Base-by-base conservation (phyloP, 306 rosid species). In the Acacia confusa region DNA sequence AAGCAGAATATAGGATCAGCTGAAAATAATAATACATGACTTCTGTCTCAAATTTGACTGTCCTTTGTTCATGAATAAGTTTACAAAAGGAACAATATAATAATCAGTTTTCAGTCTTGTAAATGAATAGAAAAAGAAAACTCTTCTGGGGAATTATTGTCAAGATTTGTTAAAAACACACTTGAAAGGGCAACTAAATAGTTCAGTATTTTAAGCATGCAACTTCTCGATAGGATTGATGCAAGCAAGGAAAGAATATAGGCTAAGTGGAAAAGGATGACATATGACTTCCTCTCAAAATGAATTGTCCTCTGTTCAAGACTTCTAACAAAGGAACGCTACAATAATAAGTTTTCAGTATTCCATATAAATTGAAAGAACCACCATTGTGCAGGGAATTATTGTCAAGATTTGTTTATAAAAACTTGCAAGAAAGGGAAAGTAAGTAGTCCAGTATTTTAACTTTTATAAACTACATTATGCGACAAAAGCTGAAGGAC, bases 141-240 rank as follows among this genome's bases (percentile, higher is more conserved):
- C 43, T 40, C 34, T 41, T 44, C 70, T 45, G 57, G 73, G 70
- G 47, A 69, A 32, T 19, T 70, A 78, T 45, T 70, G 55, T 44
- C 55, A 41, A 20, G 55, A 58, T 58, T 41, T 43, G 36, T 14
- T 48, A 16, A 70, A 41, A 70, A n/a, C 32, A 70, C 11, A 43
- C 28, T 68, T 70, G 36, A 70, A 70, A 68, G 50, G 73, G 17
- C 3, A 68, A 68, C 50, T 20, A 9, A 14, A 47, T 16, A 47
- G 52, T 12, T 14, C 52, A 47, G 52, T 14, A 53, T 65, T 79
- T 82, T 48, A 47, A 53, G 53, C 70, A 72, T 50, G 55, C 72
- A 30, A 19, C 48, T 58, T 55, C 45, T n/a, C n/a, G 17, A 70
- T 1, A 27, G 57, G 77, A 41, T 36, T 79, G 44, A 8, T 55